These are phyloP conservation scores for Phytopythium chamaehyphon DNA, from an alignment of 352 stramenopile genomes.

Conservation along the genomic window DNA sequence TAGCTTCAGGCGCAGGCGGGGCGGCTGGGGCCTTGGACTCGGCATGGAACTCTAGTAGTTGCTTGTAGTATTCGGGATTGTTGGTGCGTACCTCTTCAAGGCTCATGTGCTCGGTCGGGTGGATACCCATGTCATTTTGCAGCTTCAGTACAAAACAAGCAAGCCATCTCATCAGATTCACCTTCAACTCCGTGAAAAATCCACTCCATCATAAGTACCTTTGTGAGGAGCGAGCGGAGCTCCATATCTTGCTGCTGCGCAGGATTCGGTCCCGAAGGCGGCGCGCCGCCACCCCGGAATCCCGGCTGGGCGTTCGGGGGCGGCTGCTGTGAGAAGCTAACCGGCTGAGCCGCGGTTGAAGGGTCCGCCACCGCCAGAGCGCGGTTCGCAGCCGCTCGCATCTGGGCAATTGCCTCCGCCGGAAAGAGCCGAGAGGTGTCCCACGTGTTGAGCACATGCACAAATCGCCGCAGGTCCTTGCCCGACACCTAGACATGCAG, in stretches of 20 bases:
- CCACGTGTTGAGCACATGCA: slow-evolving; percentile 86
- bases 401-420: slow-evolving; percentile 48
- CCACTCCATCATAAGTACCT: slow-evolving; percentile 6
- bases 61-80: slow-evolving; percentile 82
- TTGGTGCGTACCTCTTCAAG: slow-evolving; percentile 84
- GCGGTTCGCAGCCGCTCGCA: slow-evolving; percentile 60
- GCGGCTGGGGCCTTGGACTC: slow-evolving; percentile 24
- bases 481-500: slow-evolving; percentile 42
- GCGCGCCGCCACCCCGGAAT: slow-evolving; percentile 1
- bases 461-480: slow-evolving; percentile 80
- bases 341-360: slow-evolving; percentile 25
- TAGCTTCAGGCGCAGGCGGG: background rate
- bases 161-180: background rate
- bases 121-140: slow-evolving; percentile 86
- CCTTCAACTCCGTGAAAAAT: background rate
- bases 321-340: slow-evolving; percentile 48
- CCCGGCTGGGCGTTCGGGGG: slow-evolving; percentile 6
- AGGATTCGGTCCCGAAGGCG: background rate
- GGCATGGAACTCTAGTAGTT: slow-evolving; percentile 67
- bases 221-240: slow-evolving; percentile 72
- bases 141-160: slow-evolving; percentile 19
- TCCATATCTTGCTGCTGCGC: slow-evolving; percentile 71
- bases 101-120: slow-evolving; percentile 82
- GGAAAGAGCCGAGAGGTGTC: slow-evolving; percentile 60
- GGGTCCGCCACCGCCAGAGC: slow-evolving; percentile 49